Evolutionary conservation across 306 rosid genomes (phyloP).

Genomic region (Pyrus pyrifolia): DNA sequence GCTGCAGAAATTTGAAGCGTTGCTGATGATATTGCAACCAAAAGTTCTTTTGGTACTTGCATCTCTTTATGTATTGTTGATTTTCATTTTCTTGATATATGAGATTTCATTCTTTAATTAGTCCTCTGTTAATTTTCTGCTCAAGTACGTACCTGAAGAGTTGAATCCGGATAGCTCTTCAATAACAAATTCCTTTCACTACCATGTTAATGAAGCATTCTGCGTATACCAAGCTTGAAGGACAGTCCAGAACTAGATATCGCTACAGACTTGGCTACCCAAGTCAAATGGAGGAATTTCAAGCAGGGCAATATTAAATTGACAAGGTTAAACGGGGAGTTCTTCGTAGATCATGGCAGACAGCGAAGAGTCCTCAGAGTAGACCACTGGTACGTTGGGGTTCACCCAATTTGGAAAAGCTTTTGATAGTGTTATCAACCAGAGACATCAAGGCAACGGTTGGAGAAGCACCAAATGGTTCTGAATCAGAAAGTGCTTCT

Average conservation of each 20-base stretch:
- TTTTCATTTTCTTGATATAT: background rate
- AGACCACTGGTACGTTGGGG: conserved; percentile 49
- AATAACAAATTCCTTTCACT: conserved; percentile 36
- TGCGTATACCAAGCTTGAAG: conserved; percentile 37
- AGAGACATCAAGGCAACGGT: conserved; percentile 51
- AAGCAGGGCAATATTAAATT: conserved; percentile 39
- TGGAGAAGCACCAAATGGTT: conserved; percentile 13
- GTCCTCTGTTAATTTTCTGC: conserved; percentile 2
- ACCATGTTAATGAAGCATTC: conserved; percentile 41
- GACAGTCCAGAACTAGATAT: conserved; percentile 43
- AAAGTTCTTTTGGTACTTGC: conserved; percentile 54
- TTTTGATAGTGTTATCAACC: conserved; percentile 44
- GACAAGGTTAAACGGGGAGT: conserved; percentile 59
- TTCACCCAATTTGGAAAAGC: conserved; percentile 41
- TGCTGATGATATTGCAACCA: conserved; percentile 55
- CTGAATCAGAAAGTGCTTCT: conserved; percentile 22
- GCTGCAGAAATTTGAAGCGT: conserved; percentile 46
- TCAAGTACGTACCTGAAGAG: conserved; percentile 54
- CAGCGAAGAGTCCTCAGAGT: conserved; percentile 13
- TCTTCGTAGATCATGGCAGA: conserved; percentile 38
- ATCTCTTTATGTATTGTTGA: background rate
- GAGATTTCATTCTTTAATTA: conserved; percentile 5
- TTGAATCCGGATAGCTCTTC: conserved; percentile 32
- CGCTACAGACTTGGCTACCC: conserved; percentile 50
- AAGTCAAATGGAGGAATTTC: conserved; percentile 52